Base-by-base conservation (phyloP, 2,329 filamentous ascomycete genomes). In the Fusarium falciforme region DNA sequence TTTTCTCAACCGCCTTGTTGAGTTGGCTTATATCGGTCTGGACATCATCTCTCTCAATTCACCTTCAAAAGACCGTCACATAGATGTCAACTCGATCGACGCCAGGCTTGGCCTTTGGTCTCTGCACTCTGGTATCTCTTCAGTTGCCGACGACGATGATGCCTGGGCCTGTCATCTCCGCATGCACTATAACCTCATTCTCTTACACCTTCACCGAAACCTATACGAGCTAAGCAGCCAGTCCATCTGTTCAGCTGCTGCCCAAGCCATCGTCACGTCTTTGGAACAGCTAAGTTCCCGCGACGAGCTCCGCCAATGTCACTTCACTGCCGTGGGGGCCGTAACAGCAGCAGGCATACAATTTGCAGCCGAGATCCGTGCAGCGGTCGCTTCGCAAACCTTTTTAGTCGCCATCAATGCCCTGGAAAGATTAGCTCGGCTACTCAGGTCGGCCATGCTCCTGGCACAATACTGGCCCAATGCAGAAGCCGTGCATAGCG, bases 161-260 rank as follows among this genome's bases (percentile, higher is more conserved):
- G 61, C 76, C 1, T 71, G 70, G 71, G 75, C 73, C 0, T 77
- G 75, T 6, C 76, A 78, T 58, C 64, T 78, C 2, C 31, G 76
- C 0, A 78, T 78, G 76, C 76, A 78, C 36, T 78, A 78, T 20
- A 78, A 78, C 6, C 66, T 78, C 2, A 62, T 78, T 0, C 58
- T 78, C 0, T 27, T 78, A 0, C 76, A 78, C n/a, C 71, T 78
- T 3, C 76, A 78, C 2, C 71, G 76, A 0, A 78, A 78, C 9
- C 42, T 76, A 0, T 60, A 62, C 0, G 75, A 71, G 1, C 42
- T 68, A 0, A 75, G 73, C 20, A 77, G 76, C 5, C 72, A 69
- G 10, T 76, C 76, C 0, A 77, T 78, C 33, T 76, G 76, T 38
- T 76, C 76, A 1, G 76, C 76, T 1, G 76, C 76, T 4, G 76